Base-by-base conservation (phyloP, 352 stramenopile genomes). In the Pelagophyceae sp. region DNA sequence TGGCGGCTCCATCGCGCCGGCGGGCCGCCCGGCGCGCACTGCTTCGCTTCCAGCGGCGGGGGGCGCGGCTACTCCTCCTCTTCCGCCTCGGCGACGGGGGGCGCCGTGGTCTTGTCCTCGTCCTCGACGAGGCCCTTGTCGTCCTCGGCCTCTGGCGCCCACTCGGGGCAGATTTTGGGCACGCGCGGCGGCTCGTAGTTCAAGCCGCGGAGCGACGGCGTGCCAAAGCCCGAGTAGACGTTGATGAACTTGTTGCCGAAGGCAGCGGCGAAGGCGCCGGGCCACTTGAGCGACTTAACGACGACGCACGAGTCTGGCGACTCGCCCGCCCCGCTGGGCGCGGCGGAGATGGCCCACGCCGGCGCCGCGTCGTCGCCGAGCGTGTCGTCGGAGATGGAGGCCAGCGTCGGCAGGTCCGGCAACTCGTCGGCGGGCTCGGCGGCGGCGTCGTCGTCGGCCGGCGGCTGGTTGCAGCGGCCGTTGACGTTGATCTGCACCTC, bases 181-280 rank as follows among this genome's bases (percentile, higher is more conserved):
- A 45, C 27, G 6, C 6, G 2, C 5, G 63, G 63, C 35, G 35
- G 29, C n/a, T 72, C 19, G 63, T 72, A 72, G 1, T n/a, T n/a
- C 35, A 45, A 17, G 35, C 63, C 63, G 29, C 63, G 63, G 3
- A 17, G 15, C 3, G 63, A 72, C 3, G 31, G 1, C 17, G 2
- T 45, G 63, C 63, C 63, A 72, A 72, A 85, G 54, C 89, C 88
- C 0, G 92, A 87, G 72, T 95, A 95, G 35, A 92, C 82, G 80
- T 93, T 94, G 0, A 92, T 81, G 76, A 93, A 94, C 78, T 90
- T 91, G 71, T 92, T 94, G 31, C 76, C 87, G 2, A 90, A 85
- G 0, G 84, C 90, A 65, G 94, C 90, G 38, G 89, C 88, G 38
- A 93, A 86, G 0, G 90, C 90, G 0, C 90, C 90, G 15, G 89